Evolutionary conservation across 163 green algal genomes (phyloP), one percentile per base, ranked within the genome.

Genomic region (Scenedesmus sp.): DNA sequence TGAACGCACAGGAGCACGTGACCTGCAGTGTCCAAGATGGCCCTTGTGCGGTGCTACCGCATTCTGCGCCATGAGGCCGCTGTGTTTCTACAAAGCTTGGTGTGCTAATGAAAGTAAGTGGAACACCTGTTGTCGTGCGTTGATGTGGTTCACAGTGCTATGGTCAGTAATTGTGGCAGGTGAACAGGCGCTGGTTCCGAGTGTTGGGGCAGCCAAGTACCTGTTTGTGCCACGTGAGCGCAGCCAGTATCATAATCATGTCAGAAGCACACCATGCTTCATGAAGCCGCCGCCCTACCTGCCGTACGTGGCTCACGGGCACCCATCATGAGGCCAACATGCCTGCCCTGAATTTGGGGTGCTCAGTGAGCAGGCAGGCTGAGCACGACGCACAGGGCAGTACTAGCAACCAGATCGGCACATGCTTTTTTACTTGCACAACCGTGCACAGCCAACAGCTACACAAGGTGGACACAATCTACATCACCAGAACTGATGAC

Each of bases 11-110:
- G 73, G 37, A 46, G 73, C 73, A 35, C 37, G 37, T 83, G n/a
- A 30, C 33, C 22, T 49, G 73, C 37, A 83, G 35, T 83, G 73
- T 15, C 40, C 53, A 6, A 83, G 37, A 49, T 22, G n/a, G 37
- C 73, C 73, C 73, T 83, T 44, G 13, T 87, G 82, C 51, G 51
- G 65, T 76, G 42, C 43, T 22, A 73, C n/a, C 22, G 84, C 42
- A 20, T n/a, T 76, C 30, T 72, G 61, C 18, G 59, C n/a, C 65
- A 68, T 89, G 9, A 22, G 24, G 26, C 7, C 9, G 30, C 65
- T 24, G 16, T 9, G 65, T n/a, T 40, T 18, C 7, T 22, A 40
- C 24, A 72, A 35, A 35, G n/a, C n/a, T n/a, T n/a, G n/a, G n/a
- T n/a, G n/a, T n/a, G n/a, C n/a, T n/a, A n/a, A n/a, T n/a, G n/a